These are phyloP conservation scores for Aspergillus ellipticus DNA, from an alignment of 495 filamentous ascomycete species.

Conservation along the genomic window DNA sequence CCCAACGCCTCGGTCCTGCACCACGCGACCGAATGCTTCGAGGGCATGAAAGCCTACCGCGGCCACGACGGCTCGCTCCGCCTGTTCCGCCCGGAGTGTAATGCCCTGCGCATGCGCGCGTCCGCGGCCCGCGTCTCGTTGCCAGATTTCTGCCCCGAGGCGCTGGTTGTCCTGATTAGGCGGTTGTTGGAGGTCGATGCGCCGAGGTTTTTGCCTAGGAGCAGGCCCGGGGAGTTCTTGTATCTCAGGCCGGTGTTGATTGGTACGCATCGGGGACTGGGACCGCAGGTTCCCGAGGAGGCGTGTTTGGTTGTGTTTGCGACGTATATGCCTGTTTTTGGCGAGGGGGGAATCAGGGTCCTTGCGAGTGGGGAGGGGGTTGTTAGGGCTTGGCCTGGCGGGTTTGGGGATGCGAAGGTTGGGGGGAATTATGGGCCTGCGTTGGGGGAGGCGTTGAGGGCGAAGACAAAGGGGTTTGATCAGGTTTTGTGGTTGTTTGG, in stretches of 20 bases:
- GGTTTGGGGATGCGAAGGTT: conserved; percentile 26
- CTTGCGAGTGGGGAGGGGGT: conserved; percentile 1
- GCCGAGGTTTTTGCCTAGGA: not conserved
- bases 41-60: conserved; percentile 23
- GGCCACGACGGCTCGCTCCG: conserved; percentile 50
- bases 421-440: conserved; percentile 32
- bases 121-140: conserved; percentile 68
- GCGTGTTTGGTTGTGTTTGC: conserved; percentile 70
- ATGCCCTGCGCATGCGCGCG: conserved; percentile 61
- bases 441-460: conserved; percentile 5
- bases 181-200: conserved; percentile 1
- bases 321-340: not conserved
- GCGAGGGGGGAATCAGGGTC: conserved; percentile 5
- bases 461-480: conserved; percentile 23
- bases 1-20: conserved; percentile 60
- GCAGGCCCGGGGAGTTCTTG: conserved; percentile 25
- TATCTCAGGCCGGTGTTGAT: conserved; percentile 78
- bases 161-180: conserved; percentile 54
- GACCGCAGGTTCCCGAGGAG: conserved; percentile 64
- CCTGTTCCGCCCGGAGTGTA: conserved; percentile 73
- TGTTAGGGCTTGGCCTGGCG: conserved; percentile 27
- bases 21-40: conserved; percentile 24
- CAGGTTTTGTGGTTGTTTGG: conserved; percentile 31
- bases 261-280: conserved; percentile 62
- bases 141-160: conserved; percentile 60